These are phyloP conservation scores for Glycine soja DNA, from an alignment of 306 rosid species.

Conservation along the genomic window DNA sequence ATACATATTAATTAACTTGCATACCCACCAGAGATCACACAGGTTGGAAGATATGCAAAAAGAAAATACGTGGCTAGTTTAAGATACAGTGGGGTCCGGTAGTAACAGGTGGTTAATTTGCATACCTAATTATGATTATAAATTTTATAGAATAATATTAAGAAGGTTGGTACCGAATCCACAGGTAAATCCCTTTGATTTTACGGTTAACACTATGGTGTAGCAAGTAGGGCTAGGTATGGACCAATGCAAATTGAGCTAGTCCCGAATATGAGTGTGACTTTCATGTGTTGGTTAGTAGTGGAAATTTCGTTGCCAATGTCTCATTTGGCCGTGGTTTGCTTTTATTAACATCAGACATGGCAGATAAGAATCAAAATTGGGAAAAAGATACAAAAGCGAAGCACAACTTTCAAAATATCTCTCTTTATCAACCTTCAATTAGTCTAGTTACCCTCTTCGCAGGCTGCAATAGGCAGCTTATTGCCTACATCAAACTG, in stretches of 20 bases:
- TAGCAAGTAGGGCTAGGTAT: slow-evolving; percentile 41
- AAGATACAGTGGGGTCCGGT: not conserved
- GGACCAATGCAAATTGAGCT: slow-evolving; percentile 36
- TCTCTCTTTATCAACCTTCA: slow-evolving; percentile 17
- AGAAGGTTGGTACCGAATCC: slow-evolving; percentile 38
- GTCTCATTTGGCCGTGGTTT: slow-evolving; percentile 49
- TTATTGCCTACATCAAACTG: slow-evolving; percentile 26
- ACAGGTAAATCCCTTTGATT: slow-evolving; percentile 32
- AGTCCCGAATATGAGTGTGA: slow-evolving; percentile 18
- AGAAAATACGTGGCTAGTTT: slow-evolving; percentile 7
- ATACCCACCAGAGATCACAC: not conserved
- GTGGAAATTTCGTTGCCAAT: slow-evolving; percentile 60
- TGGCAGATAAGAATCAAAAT: slow-evolving; percentile 32
- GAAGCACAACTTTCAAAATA: slow-evolving; percentile 45
- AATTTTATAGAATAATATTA: slow-evolving; percentile 3
- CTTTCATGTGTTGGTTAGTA: not conserved
- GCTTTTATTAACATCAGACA: slow-evolving; percentile 60
- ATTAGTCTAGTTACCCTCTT: slow-evolving; percentile 7
- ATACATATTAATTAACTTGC: not conserved
- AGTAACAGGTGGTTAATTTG: slow-evolving; percentile 30
- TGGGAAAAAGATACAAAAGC: not conserved
- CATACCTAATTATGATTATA: slow-evolving; percentile 51
- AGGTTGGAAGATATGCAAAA: slow-evolving; percentile 18
- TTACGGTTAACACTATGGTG: slow-evolving; percentile 36
- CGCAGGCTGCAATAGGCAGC: slow-evolving; percentile 35